These are phyloP conservation scores for Lentinula aciculospora DNA, from an alignment of 768 basidiomycete species.

Conservation along the genomic window DNA sequence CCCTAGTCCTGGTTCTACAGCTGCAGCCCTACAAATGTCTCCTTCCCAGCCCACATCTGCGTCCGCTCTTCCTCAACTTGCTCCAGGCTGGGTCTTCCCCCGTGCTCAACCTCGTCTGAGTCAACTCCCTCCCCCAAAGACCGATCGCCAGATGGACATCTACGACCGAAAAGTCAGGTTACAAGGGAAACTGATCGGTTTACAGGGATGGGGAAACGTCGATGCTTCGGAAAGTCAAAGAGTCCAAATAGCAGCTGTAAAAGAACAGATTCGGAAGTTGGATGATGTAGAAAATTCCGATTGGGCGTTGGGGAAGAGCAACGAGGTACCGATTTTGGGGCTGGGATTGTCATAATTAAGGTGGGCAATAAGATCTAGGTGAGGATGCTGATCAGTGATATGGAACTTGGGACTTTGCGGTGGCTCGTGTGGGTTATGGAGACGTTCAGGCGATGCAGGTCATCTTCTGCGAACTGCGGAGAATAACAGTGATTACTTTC, in stretches of 20 bases:
- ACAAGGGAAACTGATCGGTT: background rate
- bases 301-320: conserved; percentile 5
- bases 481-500: background rate
- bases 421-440: no score
- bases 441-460: background rate
- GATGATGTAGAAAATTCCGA: conserved; percentile 1
- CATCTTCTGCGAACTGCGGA: background rate
- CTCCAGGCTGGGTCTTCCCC: conserved; percentile 6
- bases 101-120: background rate
- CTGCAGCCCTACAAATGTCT: background rate
- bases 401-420: no score
- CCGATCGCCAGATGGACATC: conserved; percentile 5
- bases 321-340: background rate
- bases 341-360: background rate
- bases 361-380: background rate
- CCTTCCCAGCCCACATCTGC: background rate
- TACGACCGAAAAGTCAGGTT: conserved; percentile 1
- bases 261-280: background rate
- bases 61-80: background rate
- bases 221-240: background rate
- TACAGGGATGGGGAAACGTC: background rate
- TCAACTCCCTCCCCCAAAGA: conserved; percentile 1
- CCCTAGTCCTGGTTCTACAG: background rate
- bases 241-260: background rate
- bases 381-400: background rate